These are phyloP conservation scores for Mycena vulgaris DNA, from an alignment of 768 basidiomycete species.

Conservation along the genomic window DNA sequence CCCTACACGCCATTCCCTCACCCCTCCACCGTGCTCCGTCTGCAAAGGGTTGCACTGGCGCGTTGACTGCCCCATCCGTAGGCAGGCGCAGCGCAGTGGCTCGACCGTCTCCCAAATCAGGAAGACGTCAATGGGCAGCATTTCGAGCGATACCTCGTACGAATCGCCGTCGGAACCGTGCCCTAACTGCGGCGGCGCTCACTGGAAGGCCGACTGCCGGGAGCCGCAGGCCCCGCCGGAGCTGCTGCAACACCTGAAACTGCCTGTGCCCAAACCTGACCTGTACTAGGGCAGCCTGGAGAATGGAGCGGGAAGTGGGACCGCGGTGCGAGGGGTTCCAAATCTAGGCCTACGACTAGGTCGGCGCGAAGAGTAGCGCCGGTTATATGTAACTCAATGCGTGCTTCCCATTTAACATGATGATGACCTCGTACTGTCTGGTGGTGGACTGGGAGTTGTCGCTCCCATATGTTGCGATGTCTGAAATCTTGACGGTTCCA, in stretches of 20 bases:
- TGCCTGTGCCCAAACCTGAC: constrained; percentile 3
- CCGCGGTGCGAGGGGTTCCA: too few species aligned
- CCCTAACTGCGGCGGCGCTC: constrained; percentile 31
- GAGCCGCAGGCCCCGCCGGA: constrained; percentile 29
- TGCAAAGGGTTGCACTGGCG: constrained; percentile 32
- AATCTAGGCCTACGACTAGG: too few species aligned
- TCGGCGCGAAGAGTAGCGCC: too few species aligned
- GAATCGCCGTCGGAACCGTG: constrained; percentile 19
- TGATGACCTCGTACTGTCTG: too few species aligned
- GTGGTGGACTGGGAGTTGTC: too few species aligned
- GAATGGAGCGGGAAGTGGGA: too few species aligned
- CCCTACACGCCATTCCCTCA: constrained; percentile 4
- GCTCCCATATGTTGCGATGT: too few species aligned
- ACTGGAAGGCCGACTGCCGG: constrained; percentile 34
- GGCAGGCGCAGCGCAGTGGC: neutral
- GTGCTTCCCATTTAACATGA: too few species aligned
- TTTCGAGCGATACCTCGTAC: neutral
- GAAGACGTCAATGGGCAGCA: neutral
- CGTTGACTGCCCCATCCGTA: constrained; percentile 29
- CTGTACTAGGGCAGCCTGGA: too few species aligned
- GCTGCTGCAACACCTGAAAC: neutral
- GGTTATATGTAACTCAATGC: too few species aligned
- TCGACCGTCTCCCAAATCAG: constrained; percentile 1
- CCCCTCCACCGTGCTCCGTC: constrained; percentile 25
- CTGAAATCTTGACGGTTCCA: too few species aligned